A percentile compares a stretch with the other conserved stretches of the same genome.
phyloP scores from a whole-genome alignment of 1,284 basidiomycete genomes.

The Fomitopsis schrenkii region DNA sequence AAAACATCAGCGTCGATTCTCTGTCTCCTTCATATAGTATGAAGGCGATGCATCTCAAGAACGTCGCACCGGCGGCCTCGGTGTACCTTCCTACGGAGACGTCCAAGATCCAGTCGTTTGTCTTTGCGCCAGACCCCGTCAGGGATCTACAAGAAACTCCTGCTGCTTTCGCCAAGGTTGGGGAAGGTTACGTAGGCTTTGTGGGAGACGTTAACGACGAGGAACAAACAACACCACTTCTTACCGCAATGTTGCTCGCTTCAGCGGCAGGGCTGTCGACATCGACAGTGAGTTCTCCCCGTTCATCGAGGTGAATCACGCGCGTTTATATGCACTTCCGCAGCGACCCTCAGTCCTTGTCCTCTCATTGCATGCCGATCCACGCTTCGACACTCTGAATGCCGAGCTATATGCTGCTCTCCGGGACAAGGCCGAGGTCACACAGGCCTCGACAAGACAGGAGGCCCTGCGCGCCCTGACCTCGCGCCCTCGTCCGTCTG shows the following conservation, averaged over 20 bases:
- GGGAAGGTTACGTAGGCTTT: constrained; percentile 13
- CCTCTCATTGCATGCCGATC: not conserved
- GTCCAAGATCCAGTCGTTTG: not conserved
- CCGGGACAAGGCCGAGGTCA: not conserved
- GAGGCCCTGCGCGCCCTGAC: not conserved
- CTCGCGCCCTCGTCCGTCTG: not conserved
- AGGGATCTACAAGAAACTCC: not conserved
- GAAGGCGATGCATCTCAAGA: constrained; percentile 2
- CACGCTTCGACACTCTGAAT: not conserved
- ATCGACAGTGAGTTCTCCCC: not conserved
- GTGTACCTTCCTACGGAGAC: constrained; percentile 6
- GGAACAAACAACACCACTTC: constrained; percentile 1
- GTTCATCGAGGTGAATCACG: too few species aligned
- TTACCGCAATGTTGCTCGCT: constrained; percentile 14
- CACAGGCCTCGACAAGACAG: not conserved
- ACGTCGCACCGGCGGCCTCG: not conserved
- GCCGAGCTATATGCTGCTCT: not conserved
- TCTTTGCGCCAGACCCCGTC: not conserved
- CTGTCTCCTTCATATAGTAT: constrained; percentile 6
- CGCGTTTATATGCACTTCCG: not conserved
- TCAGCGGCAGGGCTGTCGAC: not conserved
- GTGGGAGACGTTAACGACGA: constrained; percentile 13
- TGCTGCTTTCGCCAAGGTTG: constrained; percentile 7
- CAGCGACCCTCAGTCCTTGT: not conserved
- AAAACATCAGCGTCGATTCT: constrained; percentile 1